These are phyloP conservation scores for Fusarium pilosicola DNA, from an alignment of 2,329 filamentous ascomycete species.

Conservation along the genomic window DNA sequence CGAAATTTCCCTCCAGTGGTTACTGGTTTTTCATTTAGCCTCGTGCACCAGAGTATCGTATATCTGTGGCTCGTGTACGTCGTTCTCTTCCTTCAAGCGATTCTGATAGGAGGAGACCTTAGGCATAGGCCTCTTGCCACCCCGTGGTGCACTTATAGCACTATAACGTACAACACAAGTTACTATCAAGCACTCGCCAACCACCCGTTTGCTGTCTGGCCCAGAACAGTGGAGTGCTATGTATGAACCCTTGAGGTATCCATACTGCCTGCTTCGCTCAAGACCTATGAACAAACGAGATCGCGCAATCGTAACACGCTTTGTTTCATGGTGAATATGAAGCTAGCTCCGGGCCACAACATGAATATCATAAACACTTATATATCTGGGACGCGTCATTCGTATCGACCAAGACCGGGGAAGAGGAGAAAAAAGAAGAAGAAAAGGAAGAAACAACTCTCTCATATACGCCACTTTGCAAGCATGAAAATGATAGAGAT, in stretches of 20 bases:
- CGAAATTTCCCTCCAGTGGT: conserved; percentile 4
- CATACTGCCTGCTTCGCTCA: conserved; percentile 29
- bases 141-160: conserved; percentile 5
- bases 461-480: conserved; percentile 9
- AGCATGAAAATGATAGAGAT: not conserved
- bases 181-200: conserved; percentile 7
- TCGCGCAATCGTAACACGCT: conserved; percentile 32
- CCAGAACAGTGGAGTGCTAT: conserved; percentile 15
- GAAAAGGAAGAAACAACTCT: conserved; percentile 3
- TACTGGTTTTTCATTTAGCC: conserved; percentile 12
- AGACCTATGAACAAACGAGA: conserved; percentile 21
- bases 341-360: conserved; percentile 17
- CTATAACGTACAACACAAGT: conserved; percentile 9
- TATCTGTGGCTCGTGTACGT: conserved; percentile 24
- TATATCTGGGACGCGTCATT: conserved; percentile 31
- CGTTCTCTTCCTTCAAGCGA: not conserved
- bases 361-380: conserved; percentile 37
- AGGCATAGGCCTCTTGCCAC: conserved; percentile 3
- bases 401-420: conserved; percentile 23
- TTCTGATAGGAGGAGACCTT: not conserved
- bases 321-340: conserved; percentile 24
- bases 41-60: conserved; percentile 26
- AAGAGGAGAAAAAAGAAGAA: not conserved
- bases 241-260: conserved; percentile 21
- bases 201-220: conserved; percentile 4